A percentile compares a stretch with the other conserved stretches of the same genome.
Conservation (phyloP, 2,329 filamentous ascomycete species). For the Hymenoscyphus repandus region DNA sequence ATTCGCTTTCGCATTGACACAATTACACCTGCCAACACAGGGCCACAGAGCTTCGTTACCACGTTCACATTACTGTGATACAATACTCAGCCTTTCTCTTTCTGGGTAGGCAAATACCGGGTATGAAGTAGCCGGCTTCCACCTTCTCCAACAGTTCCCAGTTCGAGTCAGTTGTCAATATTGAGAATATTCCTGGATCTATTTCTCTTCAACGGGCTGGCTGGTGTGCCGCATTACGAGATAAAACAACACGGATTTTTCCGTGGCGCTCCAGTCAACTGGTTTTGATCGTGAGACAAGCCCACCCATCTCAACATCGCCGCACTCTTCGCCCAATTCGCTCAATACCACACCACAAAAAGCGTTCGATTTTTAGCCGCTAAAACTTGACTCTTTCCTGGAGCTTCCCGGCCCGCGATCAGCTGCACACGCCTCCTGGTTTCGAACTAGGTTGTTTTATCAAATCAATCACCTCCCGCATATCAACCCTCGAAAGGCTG, state of each 20-base stretch:
- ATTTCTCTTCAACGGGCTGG: background rate
- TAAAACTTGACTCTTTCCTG: background rate
- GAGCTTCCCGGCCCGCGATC: background rate
- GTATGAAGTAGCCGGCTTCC: no score
- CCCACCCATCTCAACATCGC: background rate
- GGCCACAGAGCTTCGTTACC: no score
- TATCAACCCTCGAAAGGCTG: background rate
- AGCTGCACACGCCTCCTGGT: background rate
- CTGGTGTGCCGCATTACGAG: background rate
- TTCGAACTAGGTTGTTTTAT: background rate
- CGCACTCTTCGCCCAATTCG: background rate
- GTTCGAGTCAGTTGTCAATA: no score
- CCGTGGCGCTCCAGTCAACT: background rate
- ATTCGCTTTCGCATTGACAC: no score
- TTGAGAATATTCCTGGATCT: background rate
- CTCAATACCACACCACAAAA: background rate
- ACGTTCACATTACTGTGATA: no score
- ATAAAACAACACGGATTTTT: background rate
- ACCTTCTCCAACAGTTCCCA: no score
- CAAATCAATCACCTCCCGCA: conserved; percentile 3
- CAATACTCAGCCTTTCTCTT: no score
- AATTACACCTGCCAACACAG: no score
- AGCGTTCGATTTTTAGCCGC: background rate
- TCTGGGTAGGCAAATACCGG: no score
- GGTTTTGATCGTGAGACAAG: background rate